Base-by-base conservation (phyloP, 305 asterid species). In the Fraxinus albicans region DNA sequence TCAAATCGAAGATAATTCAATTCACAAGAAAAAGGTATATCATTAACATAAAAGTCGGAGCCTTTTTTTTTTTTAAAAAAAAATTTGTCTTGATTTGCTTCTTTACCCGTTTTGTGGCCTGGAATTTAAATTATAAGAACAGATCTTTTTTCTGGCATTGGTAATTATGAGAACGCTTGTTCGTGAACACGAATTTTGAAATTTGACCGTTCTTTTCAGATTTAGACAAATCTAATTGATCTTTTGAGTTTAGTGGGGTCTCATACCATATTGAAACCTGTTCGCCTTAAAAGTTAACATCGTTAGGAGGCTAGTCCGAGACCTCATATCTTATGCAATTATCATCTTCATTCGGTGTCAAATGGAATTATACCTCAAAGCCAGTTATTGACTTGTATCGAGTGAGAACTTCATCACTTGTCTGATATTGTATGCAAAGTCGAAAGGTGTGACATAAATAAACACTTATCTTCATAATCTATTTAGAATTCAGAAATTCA, bases 391-490 rank as follows among this genome's bases (percentile, higher is more conserved):
- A 63, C 33, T 58, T 58, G 69, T 58, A 21, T 58, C 10, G 69
- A 19, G 29, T 19, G 27, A 58, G 29, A 55, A 19, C 29, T 19
- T 58, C 21, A 19, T 58, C 0, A 58, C 27, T 19, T 6, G 4
- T n/a, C 69, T 58, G 27, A 17, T 21, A 63, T 23, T 63, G 33
- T 15, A 60, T 63, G 33, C 33, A 60, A 60, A 63, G 72, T 63
- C 1, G 4, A 23, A 63, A 63, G 33, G 36, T 21, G 7, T 42
- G 6, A 36, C 8, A 69, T 74, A 67, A 58, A 33, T 50, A 72
- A 63, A 76, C 70, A 34, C 8, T 76, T 44, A 31, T 74, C 44
- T 38, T 33, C 73, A 79, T 15, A 76, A 79, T 81, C 78, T 35
- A 21, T 4, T 53, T 5, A 58, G 58, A 77, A 73, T 77, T 77